Conservation (phyloP, 2,329 filamentous ascomycete species). For the Arthrobotrys conoides region DNA sequence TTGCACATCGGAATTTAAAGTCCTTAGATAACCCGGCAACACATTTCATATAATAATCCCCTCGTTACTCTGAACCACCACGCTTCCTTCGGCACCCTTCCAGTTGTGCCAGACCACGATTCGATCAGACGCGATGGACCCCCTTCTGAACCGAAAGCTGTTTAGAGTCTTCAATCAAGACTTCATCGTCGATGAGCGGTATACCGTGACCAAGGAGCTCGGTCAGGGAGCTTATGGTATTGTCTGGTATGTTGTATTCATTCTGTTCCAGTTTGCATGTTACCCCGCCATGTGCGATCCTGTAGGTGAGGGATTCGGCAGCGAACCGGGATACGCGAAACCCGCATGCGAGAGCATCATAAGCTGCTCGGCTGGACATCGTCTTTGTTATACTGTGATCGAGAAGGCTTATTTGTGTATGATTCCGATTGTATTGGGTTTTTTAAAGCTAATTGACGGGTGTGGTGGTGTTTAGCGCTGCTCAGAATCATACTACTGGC, state of each 20-base stretch:
- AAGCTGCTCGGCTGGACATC: neutral
- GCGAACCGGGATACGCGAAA: neutral
- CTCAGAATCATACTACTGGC: slow-evolving; percentile 88
- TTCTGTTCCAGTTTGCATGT: neutral
- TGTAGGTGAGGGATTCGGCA: neutral
- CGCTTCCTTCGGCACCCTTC: neutral
- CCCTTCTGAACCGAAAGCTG: slow-evolving; percentile 79
- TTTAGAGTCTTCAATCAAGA: slow-evolving; percentile 99
- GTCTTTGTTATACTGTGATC: neutral
- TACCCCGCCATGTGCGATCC: slow-evolving; percentile 53
- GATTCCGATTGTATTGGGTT: too few species aligned
- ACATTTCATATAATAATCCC: slow-evolving; percentile 16
- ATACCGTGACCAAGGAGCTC: slow-evolving; percentile 98
- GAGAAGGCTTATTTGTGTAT: neutral
- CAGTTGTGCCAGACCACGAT: neutral
- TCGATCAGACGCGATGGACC: slow-evolving; percentile 30
- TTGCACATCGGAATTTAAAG: neutral
- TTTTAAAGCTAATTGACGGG: slow-evolving; percentile 17
- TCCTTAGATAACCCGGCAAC: slow-evolving; percentile 17
- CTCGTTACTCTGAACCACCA: neutral
- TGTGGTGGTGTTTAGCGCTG: slow-evolving; percentile 75
- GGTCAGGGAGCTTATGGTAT: slow-evolving; percentile 99
- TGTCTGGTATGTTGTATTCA: slow-evolving; percentile 80
- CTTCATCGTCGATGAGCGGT: slow-evolving; percentile 97
- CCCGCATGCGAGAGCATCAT: neutral